Base-by-base conservation (phyloP, 1,139 yeast genomes). In the Pneumocystis canis region DNA sequence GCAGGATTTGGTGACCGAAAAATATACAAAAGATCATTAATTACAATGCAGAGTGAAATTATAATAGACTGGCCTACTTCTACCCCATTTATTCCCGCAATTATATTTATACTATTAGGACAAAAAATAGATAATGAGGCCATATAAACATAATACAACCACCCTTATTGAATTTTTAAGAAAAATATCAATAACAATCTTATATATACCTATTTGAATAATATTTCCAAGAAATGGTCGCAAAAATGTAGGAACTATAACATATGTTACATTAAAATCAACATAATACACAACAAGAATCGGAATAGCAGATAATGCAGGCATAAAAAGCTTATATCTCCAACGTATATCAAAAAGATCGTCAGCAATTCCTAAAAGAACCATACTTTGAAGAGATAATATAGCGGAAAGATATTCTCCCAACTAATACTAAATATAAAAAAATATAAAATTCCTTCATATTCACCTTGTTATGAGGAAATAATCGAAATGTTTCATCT, bases 61-160 rank as follows among this genome's bases (percentile, higher is more conserved):
- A 92, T 85, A 16, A 92, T 79, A 41, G 95, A 84, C 74, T 92
- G 98, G 30, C 97, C 97, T 14, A 89, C 97, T 74, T 92, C 99
- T 58, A 92, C 78, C 0, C 99, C 99, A 72, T 92, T 92, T 63
- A 92, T 82, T 3, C 99, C 99, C 0, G 99, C 99, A 60, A 90
- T 78, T 63, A 92, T 92, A 73, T 92, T 92, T 73, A 92, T 90
- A n/a, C 97, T 87, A 72, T 92, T 92, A 32, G 99, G 97, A 68
- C 97, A 87, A 72, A 92, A 92, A 60, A 92, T 90, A 4, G 96
- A 85, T 63, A 92, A 83, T 0, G 96, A 80, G 0, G 88, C 88
- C 98, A 92, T 92, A 76, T 92, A 92, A 28, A 76, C 77, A 72
- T 92, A 92, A 76, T 92, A 92, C 58, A 87, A 75, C 40, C 79